Base-by-base conservation (phyloP, 768 basidiomycete genomes). In the Mycena amicta region DNA sequence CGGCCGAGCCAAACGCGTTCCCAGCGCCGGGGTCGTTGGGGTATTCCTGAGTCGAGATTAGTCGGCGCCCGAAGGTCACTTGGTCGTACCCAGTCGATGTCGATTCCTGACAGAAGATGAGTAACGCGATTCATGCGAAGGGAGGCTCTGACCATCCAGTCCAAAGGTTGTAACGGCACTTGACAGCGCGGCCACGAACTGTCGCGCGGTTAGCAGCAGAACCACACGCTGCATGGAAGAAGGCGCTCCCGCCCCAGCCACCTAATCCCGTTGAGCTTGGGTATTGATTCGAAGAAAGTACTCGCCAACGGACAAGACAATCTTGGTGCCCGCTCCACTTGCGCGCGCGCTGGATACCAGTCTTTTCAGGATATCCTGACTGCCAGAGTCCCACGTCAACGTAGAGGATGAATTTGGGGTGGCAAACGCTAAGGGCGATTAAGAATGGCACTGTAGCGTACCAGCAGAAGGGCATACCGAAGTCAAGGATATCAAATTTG, bases 391-490 rank as follows among this genome's bases (percentile, higher is more conserved):
- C 72, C 83, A 86, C 39, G 72, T 71, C 25, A 91, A 70, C 16
- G 73, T 75, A 60, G 72, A 76, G 30, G 81, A 79, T 13, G 86
- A 83, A 57, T 80, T 87, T 5, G 89, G 87, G 20, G 83, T 81
- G 5, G 84, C 89, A 66, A 91, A 92, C 5, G 89, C 89, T 88
- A 50, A n/a, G n/a, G n/a, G n/a, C n/a, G n/a, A n/a, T n/a, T n/a
- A n/a, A n/a, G n/a, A n/a, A n/a, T n/a, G n/a, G n/a, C n/a, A n/a
- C n/a, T n/a, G n/a, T n/a, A n/a, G n/a, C n/a, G n/a, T n/a, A 13
- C 20, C n/a, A 23, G 25, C 29, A 55, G 20, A 28, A 52, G 15
- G 43, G 64, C 75, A 57, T 46, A 87, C 86, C 83, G 59, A 85
- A 89, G 69, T 85, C 84, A 43, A 89, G 72, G 54, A 88, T 79